These are phyloP conservation scores for Canavalia gladiata DNA, from an alignment of 306 rosid genomes.

Conservation along the genomic window DNA sequence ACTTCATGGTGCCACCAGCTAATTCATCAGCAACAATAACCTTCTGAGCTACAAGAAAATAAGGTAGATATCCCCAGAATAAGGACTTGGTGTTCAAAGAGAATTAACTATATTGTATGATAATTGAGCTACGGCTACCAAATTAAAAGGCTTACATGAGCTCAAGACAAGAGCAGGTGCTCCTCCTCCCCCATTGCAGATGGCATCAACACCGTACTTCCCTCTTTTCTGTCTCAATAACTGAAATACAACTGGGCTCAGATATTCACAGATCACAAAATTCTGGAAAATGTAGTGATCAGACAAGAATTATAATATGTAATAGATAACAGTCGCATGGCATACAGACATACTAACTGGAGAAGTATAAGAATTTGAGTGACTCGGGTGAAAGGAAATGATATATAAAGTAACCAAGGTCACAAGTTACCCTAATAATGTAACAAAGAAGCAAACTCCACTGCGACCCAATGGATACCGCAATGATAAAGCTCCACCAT, in stretches of 20 bases:
- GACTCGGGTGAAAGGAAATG: constrained; percentile 18
- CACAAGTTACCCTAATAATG: constrained; percentile 77
- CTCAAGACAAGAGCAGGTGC: constrained; percentile 95
- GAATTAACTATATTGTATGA: background rate
- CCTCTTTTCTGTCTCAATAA: constrained; percentile 82
- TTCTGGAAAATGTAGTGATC: background rate
- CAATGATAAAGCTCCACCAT: constrained; percentile 95
- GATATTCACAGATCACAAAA: constrained; percentile 29
- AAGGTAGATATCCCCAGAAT: constrained; percentile 4
- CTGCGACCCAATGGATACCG: constrained; percentile 98
- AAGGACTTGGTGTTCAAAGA: constrained; percentile 14
- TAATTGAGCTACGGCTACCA: constrained; percentile 25
- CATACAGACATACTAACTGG: constrained; percentile 6
- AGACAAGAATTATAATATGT: background rate
- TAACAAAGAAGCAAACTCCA: constrained; percentile 93
- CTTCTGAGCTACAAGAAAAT: background rate
- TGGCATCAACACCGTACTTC: constrained; percentile 80
- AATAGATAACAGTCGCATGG: constrained; percentile 19
- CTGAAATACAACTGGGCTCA: constrained; percentile 59
- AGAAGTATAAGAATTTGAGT: constrained; percentile 8
- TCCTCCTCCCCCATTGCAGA: constrained; percentile 99
- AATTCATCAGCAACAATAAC: background rate
- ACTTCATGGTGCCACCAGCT: background rate
- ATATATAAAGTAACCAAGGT: constrained; percentile 34
- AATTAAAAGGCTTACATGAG: constrained; percentile 68